Conservation (phyloP, 352 stramenopile genomes). For the Globisporangium sylvaticum region DNA sequence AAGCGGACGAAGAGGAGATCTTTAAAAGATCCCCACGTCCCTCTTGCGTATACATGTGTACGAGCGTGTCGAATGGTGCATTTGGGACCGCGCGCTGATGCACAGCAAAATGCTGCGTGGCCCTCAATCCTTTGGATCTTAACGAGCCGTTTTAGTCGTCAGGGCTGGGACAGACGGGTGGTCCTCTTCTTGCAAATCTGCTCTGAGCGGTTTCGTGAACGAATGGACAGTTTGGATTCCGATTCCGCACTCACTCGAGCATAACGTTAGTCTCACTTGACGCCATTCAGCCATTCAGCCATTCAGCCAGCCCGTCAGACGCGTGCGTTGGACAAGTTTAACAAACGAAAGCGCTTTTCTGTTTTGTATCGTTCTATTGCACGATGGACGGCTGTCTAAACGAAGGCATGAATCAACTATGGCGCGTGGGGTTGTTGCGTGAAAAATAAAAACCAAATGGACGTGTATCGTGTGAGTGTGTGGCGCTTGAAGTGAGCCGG, state of each 20-base stretch:
- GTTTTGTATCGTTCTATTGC: neutral
- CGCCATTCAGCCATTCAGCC: neutral
- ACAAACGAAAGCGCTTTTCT: neutral
- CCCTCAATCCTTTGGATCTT: neutral
- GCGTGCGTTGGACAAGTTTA: neutral
- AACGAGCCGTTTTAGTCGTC: neutral
- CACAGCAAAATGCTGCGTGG: too few relatives aligned
- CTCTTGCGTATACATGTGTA: neutral
- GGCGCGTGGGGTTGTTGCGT: neutral
- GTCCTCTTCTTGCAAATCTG: neutral
- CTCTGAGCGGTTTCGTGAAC: neutral
- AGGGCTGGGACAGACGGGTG: neutral
- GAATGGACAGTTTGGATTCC: neutral
- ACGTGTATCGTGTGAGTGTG: neutral
- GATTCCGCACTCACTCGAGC: neutral
- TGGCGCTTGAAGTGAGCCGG: neutral
- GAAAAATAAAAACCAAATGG: neutral
- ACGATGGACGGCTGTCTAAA: neutral
- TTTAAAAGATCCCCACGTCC: neutral
- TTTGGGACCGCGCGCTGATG: neutral
- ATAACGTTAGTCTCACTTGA: neutral
- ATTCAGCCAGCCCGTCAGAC: too few relatives aligned
- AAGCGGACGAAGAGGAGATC: neutral
- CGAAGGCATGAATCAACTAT: neutral
- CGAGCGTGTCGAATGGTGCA: neutral